Conservation (phyloP, 352 stramenopile species). For the Globisporangium apiculatum region DNA sequence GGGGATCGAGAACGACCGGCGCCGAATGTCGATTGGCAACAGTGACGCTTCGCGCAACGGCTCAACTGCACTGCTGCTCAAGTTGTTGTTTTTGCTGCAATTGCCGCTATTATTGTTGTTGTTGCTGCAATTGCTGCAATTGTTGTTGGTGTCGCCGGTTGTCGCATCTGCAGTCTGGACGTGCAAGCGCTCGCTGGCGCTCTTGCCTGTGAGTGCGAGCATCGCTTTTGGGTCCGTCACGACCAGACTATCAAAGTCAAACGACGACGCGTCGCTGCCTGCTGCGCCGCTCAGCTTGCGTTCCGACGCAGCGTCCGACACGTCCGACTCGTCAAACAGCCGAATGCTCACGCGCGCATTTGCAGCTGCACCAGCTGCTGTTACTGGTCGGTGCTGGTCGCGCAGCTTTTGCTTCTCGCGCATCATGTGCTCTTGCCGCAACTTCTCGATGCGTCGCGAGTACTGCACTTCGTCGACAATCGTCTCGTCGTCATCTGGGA, state of each 20-base stretch:
- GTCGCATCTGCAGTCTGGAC: not conserved
- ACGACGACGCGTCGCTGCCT: conserved; percentile 21
- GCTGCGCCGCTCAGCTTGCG: conserved; percentile 12
- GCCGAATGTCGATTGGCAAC: conserved; percentile 17
- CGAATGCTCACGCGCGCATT: conserved; percentile 15
- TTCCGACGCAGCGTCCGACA: conserved; percentile 1
- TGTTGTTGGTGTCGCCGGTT: too few relatives aligned
- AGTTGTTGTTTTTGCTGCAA: not conserved
- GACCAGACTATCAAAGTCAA: conserved; percentile 43
- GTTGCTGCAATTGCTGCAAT: not conserved
- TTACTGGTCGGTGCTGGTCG: conserved; percentile 6
- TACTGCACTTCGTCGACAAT: conserved; percentile 42
- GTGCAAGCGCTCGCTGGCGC: not conserved
- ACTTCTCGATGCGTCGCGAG: conserved; percentile 38
- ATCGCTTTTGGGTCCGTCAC: conserved; percentile 9
- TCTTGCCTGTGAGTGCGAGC: not conserved
- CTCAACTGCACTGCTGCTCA: not conserved
- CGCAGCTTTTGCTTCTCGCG: conserved; percentile 48
- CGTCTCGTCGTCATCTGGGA: conserved; percentile 34
- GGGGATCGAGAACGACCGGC: conserved; percentile 38
- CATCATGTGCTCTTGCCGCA: conserved; percentile 59
- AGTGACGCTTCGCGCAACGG: not conserved
- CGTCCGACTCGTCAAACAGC: conserved; percentile 36
- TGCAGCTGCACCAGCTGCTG: conserved; percentile 5
- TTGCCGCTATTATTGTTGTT: not conserved